A percentile compares a stretch with the other conserved stretches of the same genome.
Conservation (phyloP, 2,329 filamentous ascomycete genomes). For the Pseudogymnoascus sp. region DNA sequence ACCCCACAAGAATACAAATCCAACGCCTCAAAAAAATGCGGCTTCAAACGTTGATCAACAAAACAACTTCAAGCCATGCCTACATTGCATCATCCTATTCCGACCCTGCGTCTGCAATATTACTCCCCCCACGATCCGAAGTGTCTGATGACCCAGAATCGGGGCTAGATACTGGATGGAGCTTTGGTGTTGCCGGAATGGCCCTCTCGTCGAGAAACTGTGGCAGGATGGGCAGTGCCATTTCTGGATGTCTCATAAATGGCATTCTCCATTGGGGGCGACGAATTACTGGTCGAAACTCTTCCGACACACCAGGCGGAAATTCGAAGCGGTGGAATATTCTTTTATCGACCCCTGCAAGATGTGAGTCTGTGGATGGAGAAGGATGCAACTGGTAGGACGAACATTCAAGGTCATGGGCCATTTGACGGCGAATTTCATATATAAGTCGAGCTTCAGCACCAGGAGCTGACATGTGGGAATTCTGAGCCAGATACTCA, state of each 20-base stretch:
- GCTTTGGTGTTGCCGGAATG: not conserved
- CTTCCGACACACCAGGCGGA: not conserved
- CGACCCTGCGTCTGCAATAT: not conserved
- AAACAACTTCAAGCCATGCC: not conserved
- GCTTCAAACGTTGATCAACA: not conserved
- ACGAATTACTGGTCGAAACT: not conserved
- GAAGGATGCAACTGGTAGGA: not conserved
- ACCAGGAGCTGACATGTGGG: not conserved
- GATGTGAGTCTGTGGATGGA: not conserved
- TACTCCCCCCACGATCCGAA: not conserved
- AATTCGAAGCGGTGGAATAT: not conserved
- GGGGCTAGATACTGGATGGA: not conserved
- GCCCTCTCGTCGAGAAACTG: not conserved
- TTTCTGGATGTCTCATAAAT: not conserved
- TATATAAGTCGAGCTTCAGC: not conserved
- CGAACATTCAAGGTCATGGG: not conserved
- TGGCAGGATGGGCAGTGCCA: not conserved
- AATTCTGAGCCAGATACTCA: not conserved
- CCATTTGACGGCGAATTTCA: not conserved
- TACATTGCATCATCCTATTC: not conserved
- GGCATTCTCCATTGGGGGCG: not conserved
- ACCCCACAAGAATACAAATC: not conserved
- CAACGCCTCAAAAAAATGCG: not conserved
- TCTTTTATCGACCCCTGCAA: not conserved
- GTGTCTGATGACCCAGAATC: not conserved